Percentiles rank a stretch among this genome's conserved stretches.
phyloP scores from a whole-genome alignment of 78 protist genomes.

The Dictyostelium capitatum region DNA sequence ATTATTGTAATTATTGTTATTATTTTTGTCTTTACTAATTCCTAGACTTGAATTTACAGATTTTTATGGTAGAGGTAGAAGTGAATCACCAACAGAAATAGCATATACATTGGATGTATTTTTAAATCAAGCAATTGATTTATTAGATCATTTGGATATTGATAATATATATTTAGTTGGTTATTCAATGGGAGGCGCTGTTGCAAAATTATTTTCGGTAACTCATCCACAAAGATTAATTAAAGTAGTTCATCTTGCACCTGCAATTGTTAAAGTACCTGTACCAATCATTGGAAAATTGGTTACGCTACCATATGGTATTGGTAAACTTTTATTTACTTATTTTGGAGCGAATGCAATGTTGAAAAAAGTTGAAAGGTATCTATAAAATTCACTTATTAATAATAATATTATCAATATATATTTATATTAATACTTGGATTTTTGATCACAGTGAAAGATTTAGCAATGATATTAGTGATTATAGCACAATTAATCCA shows the following conservation, averaged over 20 bases:
- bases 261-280: slow-evolving; percentile 40
- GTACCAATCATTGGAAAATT: slow-evolving; percentile 29
- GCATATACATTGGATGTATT: slow-evolving; percentile 30
- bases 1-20: no score
- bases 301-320: slow-evolving; percentile 1
- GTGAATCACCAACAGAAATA: slow-evolving; percentile 8
- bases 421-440: no score
- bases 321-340: slow-evolving; percentile 45
- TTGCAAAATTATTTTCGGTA: slow-evolving; percentile 37
- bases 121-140: slow-evolving; percentile 34
- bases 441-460: background rate
- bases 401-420: no score
- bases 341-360: slow-evolving; percentile 13
- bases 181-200: slow-evolving; percentile 73
- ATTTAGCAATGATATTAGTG: slow-evolving; percentile 34
- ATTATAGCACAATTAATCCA: slow-evolving; percentile 14
- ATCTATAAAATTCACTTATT: no score
- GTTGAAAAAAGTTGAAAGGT: slow-evolving; percentile 25
- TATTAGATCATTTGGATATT: slow-evolving; percentile 21
- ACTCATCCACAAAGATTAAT: slow-evolving; percentile 31
- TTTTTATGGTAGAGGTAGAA: slow-evolving; percentile 66
- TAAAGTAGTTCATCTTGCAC: background rate
- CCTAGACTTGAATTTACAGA: no score
- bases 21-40: no score
- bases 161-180: slow-evolving; percentile 38